Evolutionary conservation across 2,329 filamentous ascomycete genomes (phyloP).

Genomic region (Scedosporium apiospermum): DNA sequence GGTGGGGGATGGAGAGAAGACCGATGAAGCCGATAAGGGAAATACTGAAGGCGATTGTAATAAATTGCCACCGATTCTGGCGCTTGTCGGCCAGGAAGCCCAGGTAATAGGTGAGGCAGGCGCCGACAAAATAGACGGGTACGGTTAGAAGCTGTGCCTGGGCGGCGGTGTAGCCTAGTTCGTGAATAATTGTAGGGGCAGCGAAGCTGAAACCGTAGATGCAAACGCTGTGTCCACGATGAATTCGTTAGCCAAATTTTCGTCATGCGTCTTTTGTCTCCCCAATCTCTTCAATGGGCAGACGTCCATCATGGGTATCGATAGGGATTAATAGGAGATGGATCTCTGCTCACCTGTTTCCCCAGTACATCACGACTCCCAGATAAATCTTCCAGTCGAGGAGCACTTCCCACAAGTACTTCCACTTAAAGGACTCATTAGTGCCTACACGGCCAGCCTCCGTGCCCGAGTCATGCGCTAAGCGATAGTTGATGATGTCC

Average conservation of each 20-base stretch:
- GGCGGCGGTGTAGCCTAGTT: slow-evolving; percentile 7
- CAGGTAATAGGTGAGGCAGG: slow-evolving; percentile 15
- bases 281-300: too few species aligned
- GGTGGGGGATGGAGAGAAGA: slow-evolving; percentile 10
- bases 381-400: slow-evolving; percentile 72
- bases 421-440: slow-evolving; percentile 66
- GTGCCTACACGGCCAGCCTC: slow-evolving; percentile 37
- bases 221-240: background rate
- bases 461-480: slow-evolving; percentile 49
- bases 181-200: slow-evolving; percentile 4
- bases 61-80: slow-evolving; percentile 8
- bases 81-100: slow-evolving; percentile 6
- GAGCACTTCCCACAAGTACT: slow-evolving; percentile 63
- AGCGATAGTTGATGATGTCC: slow-evolving; percentile 40
- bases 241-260: background rate
- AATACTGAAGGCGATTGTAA: slow-evolving; percentile 9
- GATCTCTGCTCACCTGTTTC: slow-evolving; percentile 15
- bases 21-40: slow-evolving; percentile 9
- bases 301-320: too few species aligned
- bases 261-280: too few species aligned
- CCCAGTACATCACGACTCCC: slow-evolving; percentile 53
- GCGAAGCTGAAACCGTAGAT: slow-evolving; percentile 8
- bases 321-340: too few species aligned
- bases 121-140: slow-evolving; percentile 11
- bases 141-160: slow-evolving; percentile 11